A percentile compares a stretch with the other conserved stretches of the same genome.
phyloP scores from a whole-genome alignment of 768 basidiomycete species.

The Russula emetica region DNA sequence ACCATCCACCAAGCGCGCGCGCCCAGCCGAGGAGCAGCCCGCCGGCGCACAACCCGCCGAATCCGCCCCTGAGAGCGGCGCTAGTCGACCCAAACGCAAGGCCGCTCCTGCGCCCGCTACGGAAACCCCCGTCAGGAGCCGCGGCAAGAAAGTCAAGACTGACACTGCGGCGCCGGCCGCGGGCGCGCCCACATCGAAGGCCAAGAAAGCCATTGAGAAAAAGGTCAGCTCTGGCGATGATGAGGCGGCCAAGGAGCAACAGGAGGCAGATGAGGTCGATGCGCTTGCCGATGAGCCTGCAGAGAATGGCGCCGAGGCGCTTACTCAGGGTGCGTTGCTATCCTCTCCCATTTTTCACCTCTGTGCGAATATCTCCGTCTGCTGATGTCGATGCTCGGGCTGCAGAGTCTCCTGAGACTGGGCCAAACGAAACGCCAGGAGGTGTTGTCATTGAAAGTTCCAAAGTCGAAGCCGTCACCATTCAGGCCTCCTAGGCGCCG shows the following conservation, averaged over 20 bases:
- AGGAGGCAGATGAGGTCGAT: slow-evolving; percentile 25
- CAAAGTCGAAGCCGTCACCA: slow-evolving; percentile 11
- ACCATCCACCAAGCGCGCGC: slow-evolving; percentile 21
- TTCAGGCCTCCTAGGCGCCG: slow-evolving; percentile 20
- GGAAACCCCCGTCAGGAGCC: slow-evolving; percentile 21
- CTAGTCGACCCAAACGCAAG: slow-evolving; percentile 22
- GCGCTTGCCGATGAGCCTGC: slow-evolving; percentile 25
- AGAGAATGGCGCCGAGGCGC: slow-evolving; percentile 10
- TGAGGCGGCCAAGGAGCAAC: slow-evolving; percentile 16
- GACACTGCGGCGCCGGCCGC: not conserved
- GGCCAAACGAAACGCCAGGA: slow-evolving; percentile 12
- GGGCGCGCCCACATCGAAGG: slow-evolving; percentile 13
- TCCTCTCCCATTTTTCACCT: not conserved
- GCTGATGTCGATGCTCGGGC: slow-evolving; percentile 2
- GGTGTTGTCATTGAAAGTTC: slow-evolving; percentile 14
- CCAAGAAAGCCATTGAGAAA: slow-evolving; percentile 23
- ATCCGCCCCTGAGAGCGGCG: slow-evolving; percentile 1
- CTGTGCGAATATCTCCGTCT: not conserved
- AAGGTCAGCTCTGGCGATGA: slow-evolving; percentile 13
- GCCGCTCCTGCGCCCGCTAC: slow-evolving; percentile 21
- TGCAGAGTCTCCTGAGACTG: slow-evolving; percentile 9
- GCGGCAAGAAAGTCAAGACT: slow-evolving; percentile 23
- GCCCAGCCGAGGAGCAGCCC: slow-evolving; percentile 14
- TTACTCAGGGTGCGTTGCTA: slow-evolving; percentile 7
- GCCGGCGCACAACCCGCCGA: slow-evolving; percentile 4